phyloP scores from a whole-genome alignment of 2,329 filamentous ascomycete genomes.

The Diaporthe amygdali region DNA sequence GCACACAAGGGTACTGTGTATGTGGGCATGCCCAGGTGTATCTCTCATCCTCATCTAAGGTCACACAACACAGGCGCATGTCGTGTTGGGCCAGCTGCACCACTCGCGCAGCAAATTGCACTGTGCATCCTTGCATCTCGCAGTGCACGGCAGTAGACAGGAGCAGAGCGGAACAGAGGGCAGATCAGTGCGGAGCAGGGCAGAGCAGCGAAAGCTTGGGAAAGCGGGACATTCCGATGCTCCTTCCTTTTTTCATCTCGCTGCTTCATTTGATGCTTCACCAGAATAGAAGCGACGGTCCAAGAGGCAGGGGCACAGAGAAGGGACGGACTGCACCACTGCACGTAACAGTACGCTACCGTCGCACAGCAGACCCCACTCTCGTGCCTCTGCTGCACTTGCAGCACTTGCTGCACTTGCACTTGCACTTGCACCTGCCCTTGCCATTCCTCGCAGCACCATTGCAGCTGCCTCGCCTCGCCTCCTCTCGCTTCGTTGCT shows the following conservation, averaged over 20 bases:
- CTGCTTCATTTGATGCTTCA: background rate
- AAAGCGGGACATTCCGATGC: background rate
- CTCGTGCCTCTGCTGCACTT: background rate
- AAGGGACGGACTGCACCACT: background rate
- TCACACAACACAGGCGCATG: background rate
- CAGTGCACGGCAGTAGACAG: background rate
- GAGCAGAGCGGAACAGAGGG: background rate
- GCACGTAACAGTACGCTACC: background rate
- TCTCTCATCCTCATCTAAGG: background rate
- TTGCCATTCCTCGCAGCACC: background rate
- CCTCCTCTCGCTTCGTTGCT: background rate
- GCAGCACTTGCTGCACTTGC: background rate
- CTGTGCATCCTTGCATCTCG: background rate
- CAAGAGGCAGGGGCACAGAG: background rate
- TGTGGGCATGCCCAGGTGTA: too few relatives aligned
- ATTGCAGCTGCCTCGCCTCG: background rate
- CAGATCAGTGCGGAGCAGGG: background rate
- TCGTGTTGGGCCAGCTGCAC: background rate
- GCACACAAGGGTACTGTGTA: background rate
- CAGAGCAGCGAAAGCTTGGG: background rate
- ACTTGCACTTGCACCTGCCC: background rate
- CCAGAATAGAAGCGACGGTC: background rate
- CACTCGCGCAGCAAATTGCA: background rate
- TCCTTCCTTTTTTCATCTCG: background rate
- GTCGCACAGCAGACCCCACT: slow-evolving; percentile 3